Base-by-base conservation (phyloP, 371 early-diverging fungal genomes). In the Massospora cicadina region DNA sequence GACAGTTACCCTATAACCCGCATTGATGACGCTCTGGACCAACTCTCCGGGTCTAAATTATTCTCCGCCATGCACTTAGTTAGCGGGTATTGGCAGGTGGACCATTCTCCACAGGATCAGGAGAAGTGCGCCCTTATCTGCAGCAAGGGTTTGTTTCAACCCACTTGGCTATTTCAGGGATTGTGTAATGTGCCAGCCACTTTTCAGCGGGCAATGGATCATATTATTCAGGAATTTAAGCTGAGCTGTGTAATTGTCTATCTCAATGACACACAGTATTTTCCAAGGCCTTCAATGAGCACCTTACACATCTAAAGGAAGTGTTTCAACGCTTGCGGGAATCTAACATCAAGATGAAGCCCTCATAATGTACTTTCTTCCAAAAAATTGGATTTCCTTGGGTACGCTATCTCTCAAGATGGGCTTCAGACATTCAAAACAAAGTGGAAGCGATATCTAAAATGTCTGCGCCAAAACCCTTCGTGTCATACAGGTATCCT, bases 41-140 rank as follows among this genome's bases (percentile, higher is more conserved):
- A 65, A 0, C 62, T 79, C 0, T 65, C 62, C n/a, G 68, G 67
- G 17, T 66, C 73, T 0, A 59, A 43, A 0, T 56, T 43, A 10
- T 78, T 77, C 65, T 65, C 70, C 0, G 68, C 66, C 0, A 60
- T 79, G 25, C 80, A 81, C 67, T 61, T 71, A 1, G 63, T 70
- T 43, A 10, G 10, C 5, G 43, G 17, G 17, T 43, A 43, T 17
- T 43, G 17, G 43, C 43, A 43, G 17, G 43, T 43, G 43, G 43
- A 10, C 43, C 17, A 10, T 10, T 43, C 43, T 43, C 43, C 43
- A 10, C 10, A 5, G 17, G 43, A 43, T 43, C 5, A 10, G 17
- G 43, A 43, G 43, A 43, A 43, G 5, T 5, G 5, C 17, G 43
- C 43, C 17, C 43, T 43, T 17, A 43, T 43, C 43, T 17, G 5